Base-by-base conservation (phyloP, 2,329 filamentous ascomycete genomes). In the Beauveria rudraprayagi region DNA sequence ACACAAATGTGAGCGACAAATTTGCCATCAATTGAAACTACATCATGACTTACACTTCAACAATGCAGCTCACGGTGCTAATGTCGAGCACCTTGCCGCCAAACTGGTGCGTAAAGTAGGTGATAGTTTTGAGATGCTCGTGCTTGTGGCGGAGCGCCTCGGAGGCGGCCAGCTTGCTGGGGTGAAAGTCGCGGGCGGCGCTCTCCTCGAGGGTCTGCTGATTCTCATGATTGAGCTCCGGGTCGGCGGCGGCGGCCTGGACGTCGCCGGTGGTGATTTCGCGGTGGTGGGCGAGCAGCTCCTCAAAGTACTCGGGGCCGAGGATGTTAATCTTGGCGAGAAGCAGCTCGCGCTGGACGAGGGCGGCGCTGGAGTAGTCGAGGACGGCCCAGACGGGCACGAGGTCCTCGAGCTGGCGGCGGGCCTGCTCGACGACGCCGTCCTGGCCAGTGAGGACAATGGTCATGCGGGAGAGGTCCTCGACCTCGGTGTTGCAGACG, bases 301-400 rank as follows among this genome's bases (percentile, higher is more conserved):
- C 94, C 78, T 97, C 93, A 69, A 97, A 99, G 78, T 96, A 97
- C 80, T 99, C 94, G 6, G 94, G 94, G 0, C 94, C 94, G 43
- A 99, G 83, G 64, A 96, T 96, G 75, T 93, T 96, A 77, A 99
- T 85, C 81, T 99, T 99, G 69, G 94, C 93, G 43, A 99, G 85
- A 9, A 99, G 83, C 34, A 99, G 82, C 77, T 99, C 94, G 65
- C 94, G 88, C 83, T 99, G 94, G 22, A 99, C 94, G 26, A 99
- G 85, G 3, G 94, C 91, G 5, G 94, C 88, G 64, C 86, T 84
- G 63, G 92, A 97, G 78, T 99, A 99, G 77, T 99, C 94, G 62
- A 99, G 80, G 40, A 99, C 94, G 58, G 94, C 94, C 94, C 94
- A 99, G 62, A 99, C 94, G 26, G 94, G 94, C 26, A 99, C 94